Evolutionary conservation across 2,329 filamentous ascomycete genomes (phyloP), one percentile per base, ranked within the genome.

Genomic region (Acrodontium crateriforme): DNA sequence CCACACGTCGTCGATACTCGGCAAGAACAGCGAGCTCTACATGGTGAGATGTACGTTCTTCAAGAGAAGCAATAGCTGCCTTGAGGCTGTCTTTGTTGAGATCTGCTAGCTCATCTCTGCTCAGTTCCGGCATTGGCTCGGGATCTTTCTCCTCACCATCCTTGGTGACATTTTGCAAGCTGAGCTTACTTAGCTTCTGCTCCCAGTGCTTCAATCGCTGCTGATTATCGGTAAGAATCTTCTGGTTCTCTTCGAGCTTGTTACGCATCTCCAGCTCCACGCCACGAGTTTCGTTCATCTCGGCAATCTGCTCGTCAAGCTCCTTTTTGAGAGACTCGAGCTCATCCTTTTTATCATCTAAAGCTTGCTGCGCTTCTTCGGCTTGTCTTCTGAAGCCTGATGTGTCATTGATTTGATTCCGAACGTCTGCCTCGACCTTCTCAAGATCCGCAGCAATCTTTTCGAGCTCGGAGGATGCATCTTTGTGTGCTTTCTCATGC

Each of bases 201-300:
- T 84, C 65, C 84, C 85, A 95, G 59, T 93, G 82, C 19, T 67
- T 69, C 21, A 80, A 67, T 34, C 80, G 74, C 56, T 81, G 85
- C 52, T 91, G 75, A 54, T 91, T 93, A 48, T 95, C 87, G 0
- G 61, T 56, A 9, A 95, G 67, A 7, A 77, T 71, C 58, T 98
- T 98, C 41, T 93, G 80, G 52, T 87, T 89, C 50, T 95, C 87
- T 49, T 95, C 89, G 2, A 98, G 74, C 59, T 92, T 92, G 58
- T 95, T 95, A 38, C 81, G 79, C 84, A 95, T 94, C 56, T 98
- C 89, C 36, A 98, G 94, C 54, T 98, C 89, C 3, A 78, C 64
- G 1, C 83, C 85, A 7, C 87, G 73, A 0, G 79, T 92, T 47
- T 83, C 78, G 48, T 95, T 94, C 31, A 95, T 67, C 50, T 91